Evolutionary conservation across 306 rosid genomes (phyloP), one percentile per base, ranked within the genome.

Genomic region (Begonia peltatifolia): DNA sequence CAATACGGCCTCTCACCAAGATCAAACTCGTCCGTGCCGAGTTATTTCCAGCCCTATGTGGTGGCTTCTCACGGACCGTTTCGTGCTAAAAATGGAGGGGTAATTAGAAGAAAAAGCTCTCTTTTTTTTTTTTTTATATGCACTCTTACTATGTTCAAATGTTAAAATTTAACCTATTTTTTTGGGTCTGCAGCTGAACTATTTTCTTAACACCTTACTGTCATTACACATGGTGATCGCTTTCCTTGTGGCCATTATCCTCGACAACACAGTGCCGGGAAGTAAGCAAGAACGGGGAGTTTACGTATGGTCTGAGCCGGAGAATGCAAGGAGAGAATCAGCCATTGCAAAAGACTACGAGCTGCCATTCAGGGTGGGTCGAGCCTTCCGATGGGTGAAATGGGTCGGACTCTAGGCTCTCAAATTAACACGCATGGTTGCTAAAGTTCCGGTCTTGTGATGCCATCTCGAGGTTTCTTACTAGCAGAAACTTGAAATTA

Each of bases 241-340:
- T 46, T 88, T 88, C 72, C 73, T 84, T 5, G 85, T 76, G 58
- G 99, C 95, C 52, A 70, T 81, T 59, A 73, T 86, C 71, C 92
- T 90, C 65, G 95, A 90, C 66, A 86, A 90, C 61, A 86, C 99
- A 3, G 95, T 90, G 47, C 99, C 99, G 11, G 99, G 99, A 44
- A 83, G 86, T 63, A 68, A 64, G 70, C 88, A 79, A 65, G 99
- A 90, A 74, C 94, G 94, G 2, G 99, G 99, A 57, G 99, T 90
- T 14, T 90, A 90, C 42, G 86, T 86, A 53, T 90, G 99, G 99
- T 79, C 99, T 0, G 88, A 90, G 46, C 60, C 81, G 0, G 99
- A 90, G 60, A 76, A 68, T 69, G 96, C 88, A 30, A 75, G 69
- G 74, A 75, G 84, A 63, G 99, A 90, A 56, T 86, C 86, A 47